Evolutionary conservation across 176 grass and related monocot genomes (phyloP).

Genomic region (Oryza punctata): DNA sequence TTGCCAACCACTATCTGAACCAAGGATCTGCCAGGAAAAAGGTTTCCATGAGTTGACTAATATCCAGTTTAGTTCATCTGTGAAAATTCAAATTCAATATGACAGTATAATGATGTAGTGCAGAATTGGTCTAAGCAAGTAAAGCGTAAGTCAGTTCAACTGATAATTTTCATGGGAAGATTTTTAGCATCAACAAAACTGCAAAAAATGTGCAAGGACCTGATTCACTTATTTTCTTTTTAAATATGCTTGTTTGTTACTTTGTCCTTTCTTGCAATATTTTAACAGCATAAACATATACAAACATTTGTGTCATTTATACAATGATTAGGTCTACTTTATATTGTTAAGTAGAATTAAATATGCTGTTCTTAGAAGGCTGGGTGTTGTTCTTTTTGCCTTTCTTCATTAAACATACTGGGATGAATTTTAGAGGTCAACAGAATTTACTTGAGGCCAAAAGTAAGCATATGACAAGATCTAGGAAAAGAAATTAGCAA

Average conservation of each 20-base stretch:
- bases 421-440: conserved; percentile 18
- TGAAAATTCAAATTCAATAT: conserved; percentile 18
- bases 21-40: conserved; percentile 73
- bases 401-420: conserved; percentile 7
- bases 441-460: neutral
- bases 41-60: neutral
- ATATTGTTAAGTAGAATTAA: conserved; percentile 8
- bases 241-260: neutral
- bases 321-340: neutral
- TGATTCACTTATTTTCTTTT: conserved; percentile 2
- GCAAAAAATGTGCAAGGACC: neutral
- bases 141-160: conserved; percentile 13
- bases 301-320: neutral
- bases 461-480: conserved; percentile 12
- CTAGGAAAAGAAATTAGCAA: neutral
- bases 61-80: neutral
- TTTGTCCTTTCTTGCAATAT: neutral
- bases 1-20: conserved; percentile 90
- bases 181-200: neutral
- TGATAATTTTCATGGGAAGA: neutral
- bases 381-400: neutral
- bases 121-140: conserved; percentile 23
- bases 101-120: conserved; percentile 15
- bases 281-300: neutral
- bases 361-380: neutral